These are phyloP conservation scores for Phytomonas sp. DNA, from an alignment of 208 protist genomes.

Conservation along the genomic window DNA sequence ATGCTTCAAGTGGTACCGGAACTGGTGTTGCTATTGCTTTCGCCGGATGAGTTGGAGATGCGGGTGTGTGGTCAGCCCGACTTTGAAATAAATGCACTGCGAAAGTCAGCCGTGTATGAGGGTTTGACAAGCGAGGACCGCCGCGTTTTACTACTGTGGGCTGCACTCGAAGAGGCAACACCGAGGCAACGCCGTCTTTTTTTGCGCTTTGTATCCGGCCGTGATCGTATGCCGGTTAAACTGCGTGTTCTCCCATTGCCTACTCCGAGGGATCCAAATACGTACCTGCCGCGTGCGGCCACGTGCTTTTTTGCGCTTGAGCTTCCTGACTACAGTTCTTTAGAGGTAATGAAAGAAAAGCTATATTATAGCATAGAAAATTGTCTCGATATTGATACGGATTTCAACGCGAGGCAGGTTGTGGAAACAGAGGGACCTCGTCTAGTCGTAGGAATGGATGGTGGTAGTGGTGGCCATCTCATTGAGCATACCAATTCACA, in stretches of 20 bases:
- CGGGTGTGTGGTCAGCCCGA: conserved; percentile 87
- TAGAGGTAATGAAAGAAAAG: conserved; percentile 90
- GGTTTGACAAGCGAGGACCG: conserved; percentile 70
- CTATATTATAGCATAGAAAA: conserved; percentile 94
- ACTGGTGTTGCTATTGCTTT: conserved; percentile 70
- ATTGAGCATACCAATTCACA: conserved; percentile 13
- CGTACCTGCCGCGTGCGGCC: conserved; percentile 81
- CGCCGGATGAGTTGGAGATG: conserved; percentile 82
- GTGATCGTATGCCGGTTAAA: conserved; percentile 84
- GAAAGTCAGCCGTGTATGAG: conserved; percentile 76
- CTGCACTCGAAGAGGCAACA: conserved; percentile 78
- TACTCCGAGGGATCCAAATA: conserved; percentile 73
- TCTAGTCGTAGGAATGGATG: conserved; percentile 56
- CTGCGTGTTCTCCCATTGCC: conserved; percentile 70
- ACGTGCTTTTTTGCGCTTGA: conserved; percentile 96
- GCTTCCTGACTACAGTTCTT: conserved; percentile 90
- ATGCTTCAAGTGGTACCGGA: conserved; percentile 84
- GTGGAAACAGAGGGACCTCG: conserved; percentile 77
- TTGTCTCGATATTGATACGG: conserved; percentile 93
- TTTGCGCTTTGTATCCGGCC: conserved; percentile 87
- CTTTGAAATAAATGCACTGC: conserved; percentile 80
- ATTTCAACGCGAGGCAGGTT: conserved; percentile 78
- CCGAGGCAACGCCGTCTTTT: conserved; percentile 80
- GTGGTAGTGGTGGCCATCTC: conserved; percentile 5
- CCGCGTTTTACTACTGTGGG: conserved; percentile 87